phyloP scores from a whole-genome alignment of 345 rosid species.

The Leavenworthia alabamica region DNA sequence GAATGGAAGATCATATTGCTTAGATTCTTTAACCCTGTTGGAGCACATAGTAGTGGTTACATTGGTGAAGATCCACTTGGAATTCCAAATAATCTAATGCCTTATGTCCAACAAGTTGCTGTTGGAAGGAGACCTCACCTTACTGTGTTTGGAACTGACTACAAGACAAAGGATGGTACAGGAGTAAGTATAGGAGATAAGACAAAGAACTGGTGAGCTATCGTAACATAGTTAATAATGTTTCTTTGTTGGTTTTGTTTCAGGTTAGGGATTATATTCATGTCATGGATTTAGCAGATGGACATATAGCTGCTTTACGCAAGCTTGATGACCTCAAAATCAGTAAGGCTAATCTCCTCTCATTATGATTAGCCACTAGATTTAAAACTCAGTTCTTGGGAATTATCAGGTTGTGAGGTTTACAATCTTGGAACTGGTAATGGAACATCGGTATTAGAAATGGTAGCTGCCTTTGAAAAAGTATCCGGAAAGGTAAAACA shows the following conservation, averaged over 20 bases:
- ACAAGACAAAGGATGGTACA: slow-evolving; percentile 84
- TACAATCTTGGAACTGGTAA: slow-evolving; percentile 96
- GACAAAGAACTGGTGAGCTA: too few species aligned
- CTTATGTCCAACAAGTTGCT: slow-evolving; percentile 91
- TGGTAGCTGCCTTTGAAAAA: slow-evolving; percentile 91
- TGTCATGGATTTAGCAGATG: slow-evolving; percentile 86
- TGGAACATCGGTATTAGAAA: slow-evolving; percentile 92
- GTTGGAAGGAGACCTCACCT: slow-evolving; percentile 80
- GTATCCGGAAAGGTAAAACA: slow-evolving; percentile 82
- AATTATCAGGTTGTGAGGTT: slow-evolving; percentile 67
- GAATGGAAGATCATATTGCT: slow-evolving; percentile 90
- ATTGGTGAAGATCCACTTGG: slow-evolving; percentile 97
- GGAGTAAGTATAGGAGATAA: slow-evolving; percentile 55
- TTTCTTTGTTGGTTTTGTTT: not conserved
- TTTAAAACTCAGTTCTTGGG: not conserved
- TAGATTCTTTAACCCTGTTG: slow-evolving; percentile 94
- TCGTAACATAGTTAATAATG: too few species aligned
- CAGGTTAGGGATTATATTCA: slow-evolving; percentile 98
- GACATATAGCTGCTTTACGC: slow-evolving; percentile 81
- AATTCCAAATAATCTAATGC: slow-evolving; percentile 96
- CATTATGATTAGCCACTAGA: not conserved
- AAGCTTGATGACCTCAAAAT: slow-evolving; percentile 60
- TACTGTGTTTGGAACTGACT: slow-evolving; percentile 78
- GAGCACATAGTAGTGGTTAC: slow-evolving; percentile 89
- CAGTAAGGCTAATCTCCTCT: slow-evolving; percentile 36